Percentiles rank a stretch among this genome's conserved stretches.
Conservation (phyloP, 192 early-diverging fungal genomes). For the Chytriomyces hyalinus region DNA sequence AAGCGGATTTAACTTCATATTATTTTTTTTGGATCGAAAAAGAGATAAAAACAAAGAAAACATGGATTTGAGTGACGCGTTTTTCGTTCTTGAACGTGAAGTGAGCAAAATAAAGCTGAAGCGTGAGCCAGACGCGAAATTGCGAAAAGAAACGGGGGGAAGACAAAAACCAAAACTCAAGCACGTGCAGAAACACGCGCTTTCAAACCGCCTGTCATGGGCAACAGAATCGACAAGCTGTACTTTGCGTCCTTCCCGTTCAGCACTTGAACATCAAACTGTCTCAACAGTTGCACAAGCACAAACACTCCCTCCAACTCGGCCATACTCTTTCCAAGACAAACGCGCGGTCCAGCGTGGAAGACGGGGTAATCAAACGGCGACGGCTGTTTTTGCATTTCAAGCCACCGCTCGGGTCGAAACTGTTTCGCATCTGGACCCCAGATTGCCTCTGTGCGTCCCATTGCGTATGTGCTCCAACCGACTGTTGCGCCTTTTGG, state of each 20-base stretch:
- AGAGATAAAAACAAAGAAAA: too few species aligned
- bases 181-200: background rate
- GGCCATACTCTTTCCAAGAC: conserved; percentile 48
- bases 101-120: background rate
- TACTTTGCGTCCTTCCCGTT: conserved; percentile 19
- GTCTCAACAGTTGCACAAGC: conserved; percentile 21
- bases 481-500: conserved; percentile 54
- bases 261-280: conserved; percentile 34
- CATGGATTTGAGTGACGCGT: background rate
- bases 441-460: conserved; percentile 45
- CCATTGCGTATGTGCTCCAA: conserved; percentile 46
- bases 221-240: conserved; percentile 28
- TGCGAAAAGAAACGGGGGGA: too few species aligned
- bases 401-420: conserved; percentile 35
- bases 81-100: background rate
- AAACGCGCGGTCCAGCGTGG: conserved; percentile 61
- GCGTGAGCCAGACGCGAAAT: too few species aligned
- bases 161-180: conserved; percentile 3
- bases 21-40: too few species aligned
- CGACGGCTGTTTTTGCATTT: conserved; percentile 8
- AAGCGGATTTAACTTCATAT: background rate
- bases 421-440: conserved; percentile 35
- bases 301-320: conserved; percentile 49
- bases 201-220: conserved; percentile 24
- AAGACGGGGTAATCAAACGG: conserved; percentile 62